Percentiles rank a stretch among this genome's conserved stretches.
Conservation (phyloP, 2,329 filamentous ascomycete genomes). For the Cytospora chrysosperma region DNA sequence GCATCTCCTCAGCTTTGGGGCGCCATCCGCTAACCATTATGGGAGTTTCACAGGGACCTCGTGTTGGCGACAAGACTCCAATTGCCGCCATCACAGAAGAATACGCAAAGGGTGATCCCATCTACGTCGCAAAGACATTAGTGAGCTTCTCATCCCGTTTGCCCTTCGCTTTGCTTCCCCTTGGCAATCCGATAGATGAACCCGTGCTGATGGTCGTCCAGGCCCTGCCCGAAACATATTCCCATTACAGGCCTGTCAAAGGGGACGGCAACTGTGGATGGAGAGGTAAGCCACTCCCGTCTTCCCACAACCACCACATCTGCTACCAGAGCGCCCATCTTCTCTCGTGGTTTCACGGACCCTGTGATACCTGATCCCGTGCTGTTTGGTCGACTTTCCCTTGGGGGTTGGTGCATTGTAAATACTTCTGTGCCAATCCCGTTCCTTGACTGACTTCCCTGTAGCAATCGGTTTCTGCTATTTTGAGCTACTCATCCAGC, state of each 20-base stretch:
- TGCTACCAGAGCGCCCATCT: neutral
- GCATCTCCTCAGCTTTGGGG: neutral
- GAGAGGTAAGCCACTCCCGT: conserved; percentile 70
- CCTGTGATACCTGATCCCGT: neutral
- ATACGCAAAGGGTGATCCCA: conserved; percentile 83
- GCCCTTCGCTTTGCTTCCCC: neutral
- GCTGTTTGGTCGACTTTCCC: neutral
- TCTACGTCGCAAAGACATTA: conserved; percentile 83
- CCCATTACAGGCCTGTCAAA: conserved; percentile 81
- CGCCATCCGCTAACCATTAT: conserved; percentile 31
- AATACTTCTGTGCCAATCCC: neutral
- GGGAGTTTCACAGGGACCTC: conserved; percentile 62
- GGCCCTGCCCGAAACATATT: conserved; percentile 80
- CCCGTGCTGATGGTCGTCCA: conserved; percentile 37
- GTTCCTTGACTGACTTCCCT: conserved; percentile 17
- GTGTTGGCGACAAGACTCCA: conserved; percentile 75
- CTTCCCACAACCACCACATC: neutral
- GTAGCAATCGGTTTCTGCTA: conserved; percentile 89
- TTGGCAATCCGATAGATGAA: neutral
- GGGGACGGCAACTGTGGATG: conserved; percentile 97
- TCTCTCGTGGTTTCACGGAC: neutral
- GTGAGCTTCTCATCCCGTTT: conserved; percentile 50
- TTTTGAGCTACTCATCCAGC: conserved; percentile 78
- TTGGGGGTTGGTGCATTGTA: neutral
- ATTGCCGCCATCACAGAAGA: conserved; percentile 77